Base-by-base conservation (phyloP, 1,284 basidiomycete species). In the Crepidotus sp. region DNA sequence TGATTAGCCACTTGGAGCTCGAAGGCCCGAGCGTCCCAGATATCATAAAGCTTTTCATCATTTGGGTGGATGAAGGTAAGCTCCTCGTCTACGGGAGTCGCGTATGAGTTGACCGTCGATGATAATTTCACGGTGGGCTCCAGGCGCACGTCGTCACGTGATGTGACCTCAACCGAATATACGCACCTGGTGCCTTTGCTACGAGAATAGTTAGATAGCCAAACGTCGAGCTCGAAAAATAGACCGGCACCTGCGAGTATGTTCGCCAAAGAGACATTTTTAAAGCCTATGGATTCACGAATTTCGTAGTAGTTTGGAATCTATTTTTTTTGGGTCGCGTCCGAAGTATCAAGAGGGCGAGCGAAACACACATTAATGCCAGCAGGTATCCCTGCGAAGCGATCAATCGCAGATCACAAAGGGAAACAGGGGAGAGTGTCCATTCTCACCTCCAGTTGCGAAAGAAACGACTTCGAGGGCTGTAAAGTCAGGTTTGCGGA, bases 1-100 rank as follows among this genome's bases (percentile, higher is more conserved):
- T 91, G 87, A 57, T 86, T 90, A 9, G 86, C 87, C 9, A 91
- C 88, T 55, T 90, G 87, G 0, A 92, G 68, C 53, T 90, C 87
- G 52, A 90, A 90, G 0, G 85, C 77, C 13, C 74, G 70, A 34
- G 68, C 73, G 51, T 88, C 83, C 85, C 83, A 90, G 24, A 70
- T 67, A 52, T 83, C 80, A 65, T 83, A 89, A 6, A 87, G 63
- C 2, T 70, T 73, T 10, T 75, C 66, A 55, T 78, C 88, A 48
- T 81, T 77, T 9, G 83, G 82, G 41, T 85, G 81, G 44, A 90
- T 74, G 61, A 91, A 90, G 0, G 87, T 86, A 19, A 86, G 61
- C 56, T 81, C 76, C 59, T 89, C 82, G 45, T 81, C 82, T 85
- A 52, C 18, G 21, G 22, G 37, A 21, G 3, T 31, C 6, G 24